phyloP scores from a whole-genome alignment of 2,329 filamentous ascomycete genomes.

The Thermoascus crustaceus region DNA sequence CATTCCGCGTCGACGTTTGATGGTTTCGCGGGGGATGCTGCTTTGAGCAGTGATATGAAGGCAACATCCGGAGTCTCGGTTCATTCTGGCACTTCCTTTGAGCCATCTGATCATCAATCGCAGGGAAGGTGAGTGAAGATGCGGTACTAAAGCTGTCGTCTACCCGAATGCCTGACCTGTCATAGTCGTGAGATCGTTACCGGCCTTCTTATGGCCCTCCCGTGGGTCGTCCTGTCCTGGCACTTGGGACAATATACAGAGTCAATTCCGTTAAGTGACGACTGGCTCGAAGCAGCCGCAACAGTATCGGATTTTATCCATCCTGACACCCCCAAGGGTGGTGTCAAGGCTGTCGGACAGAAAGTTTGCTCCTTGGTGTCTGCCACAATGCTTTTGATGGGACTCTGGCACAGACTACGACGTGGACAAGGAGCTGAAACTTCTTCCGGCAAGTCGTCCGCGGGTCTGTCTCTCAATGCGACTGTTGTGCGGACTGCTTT shows the following conservation, averaged over 20 bases:
- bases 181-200: conserved; percentile 41
- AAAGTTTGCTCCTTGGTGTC: conserved; percentile 23
- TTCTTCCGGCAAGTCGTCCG: no score
- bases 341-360: conserved; percentile 14
- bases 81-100: conserved; percentile 14
- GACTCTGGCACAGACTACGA: conserved; percentile 18
- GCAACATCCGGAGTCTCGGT: conserved; percentile 45
- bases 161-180: neutral
- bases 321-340: conserved; percentile 8
- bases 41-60: conserved; percentile 11
- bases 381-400: conserved; percentile 24
- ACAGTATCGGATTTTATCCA: conserved; percentile 6
- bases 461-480: conserved; percentile 8
- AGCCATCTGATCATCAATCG: conserved; percentile 8
- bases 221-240: conserved; percentile 32
- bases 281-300: conserved; percentile 5
- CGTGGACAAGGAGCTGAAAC: conserved; percentile 6
- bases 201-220: conserved; percentile 35
- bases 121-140: neutral
- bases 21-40: neutral
- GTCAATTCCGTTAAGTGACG: conserved; percentile 3
- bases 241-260: conserved; percentile 21
- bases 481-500: conserved; percentile 15
- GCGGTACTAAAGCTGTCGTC: conserved; percentile 11
- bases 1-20: neutral